A percentile compares a stretch with the other conserved stretches of the same genome.
Evolutionary conservation across 768 basidiomycete genomes (phyloP).

Genomic region (Pleurotus salmoneostramineus): DNA sequence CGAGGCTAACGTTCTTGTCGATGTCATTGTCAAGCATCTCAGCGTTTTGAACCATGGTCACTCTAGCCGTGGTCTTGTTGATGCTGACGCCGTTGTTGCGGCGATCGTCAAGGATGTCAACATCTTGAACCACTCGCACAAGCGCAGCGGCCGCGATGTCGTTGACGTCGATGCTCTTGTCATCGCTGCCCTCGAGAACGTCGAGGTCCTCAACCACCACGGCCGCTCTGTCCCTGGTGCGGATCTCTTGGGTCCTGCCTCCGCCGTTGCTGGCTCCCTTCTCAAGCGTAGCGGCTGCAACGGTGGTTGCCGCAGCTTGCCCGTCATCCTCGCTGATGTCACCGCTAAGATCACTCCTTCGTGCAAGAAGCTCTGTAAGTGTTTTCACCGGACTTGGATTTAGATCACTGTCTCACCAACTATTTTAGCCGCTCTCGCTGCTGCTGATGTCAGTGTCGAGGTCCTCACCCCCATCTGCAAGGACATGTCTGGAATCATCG

Average conservation of each 20-base stretch:
- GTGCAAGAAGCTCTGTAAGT: constrained; percentile 14
- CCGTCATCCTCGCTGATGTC: constrained; percentile 11
- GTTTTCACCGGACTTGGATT: neutral
- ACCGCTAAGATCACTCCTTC: constrained; percentile 11
- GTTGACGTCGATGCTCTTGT: constrained; percentile 8
- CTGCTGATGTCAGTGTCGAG: constrained; percentile 13
- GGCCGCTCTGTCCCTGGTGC: neutral
- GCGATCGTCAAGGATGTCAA: constrained; percentile 1
- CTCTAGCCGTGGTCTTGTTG: no score
- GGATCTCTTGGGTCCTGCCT: neutral
- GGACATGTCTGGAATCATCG: constrained; percentile 13
- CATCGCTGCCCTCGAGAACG: neutral
- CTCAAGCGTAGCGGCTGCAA: neutral
- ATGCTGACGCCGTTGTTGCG: neutral
- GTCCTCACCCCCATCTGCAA: constrained; percentile 13
- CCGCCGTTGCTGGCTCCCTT: neutral
- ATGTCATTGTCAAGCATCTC: no score
- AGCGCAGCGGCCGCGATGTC: neutral
- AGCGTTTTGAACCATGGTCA: no score
- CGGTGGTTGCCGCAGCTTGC: constrained; percentile 8
- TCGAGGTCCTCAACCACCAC: neutral
- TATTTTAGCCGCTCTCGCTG: constrained; percentile 10
- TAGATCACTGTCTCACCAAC: neutral
- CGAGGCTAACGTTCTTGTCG: no score
- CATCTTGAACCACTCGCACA: neutral